A percentile compares a stretch with the other conserved stretches of the same genome.
These are phyloP conservation scores for Coprinopsis strossmayeri DNA, from an alignment of 768 basidiomycete genomes.

Conservation along the genomic window DNA sequence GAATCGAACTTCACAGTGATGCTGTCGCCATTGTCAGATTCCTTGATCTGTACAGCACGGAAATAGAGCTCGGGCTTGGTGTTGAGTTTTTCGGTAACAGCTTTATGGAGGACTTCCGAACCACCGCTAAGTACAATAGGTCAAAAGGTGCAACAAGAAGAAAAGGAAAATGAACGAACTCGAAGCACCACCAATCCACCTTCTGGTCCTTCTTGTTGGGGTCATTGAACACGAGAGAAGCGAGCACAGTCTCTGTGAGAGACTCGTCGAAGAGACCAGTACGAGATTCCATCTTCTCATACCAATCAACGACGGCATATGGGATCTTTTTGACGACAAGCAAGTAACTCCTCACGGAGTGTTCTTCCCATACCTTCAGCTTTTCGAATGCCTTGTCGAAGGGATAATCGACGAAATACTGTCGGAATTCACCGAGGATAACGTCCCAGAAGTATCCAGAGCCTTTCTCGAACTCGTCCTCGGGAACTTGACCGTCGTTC, in stretches of 20 bases:
- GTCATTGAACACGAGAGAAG: conserved; percentile 11
- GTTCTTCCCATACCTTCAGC: conserved; percentile 9
- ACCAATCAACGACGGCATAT: conserved; percentile 13
- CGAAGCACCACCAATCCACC: conserved; percentile 14
- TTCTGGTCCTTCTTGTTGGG: conserved; percentile 1
- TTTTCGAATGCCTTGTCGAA: conserved; percentile 12
- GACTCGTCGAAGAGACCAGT: conserved; percentile 13
- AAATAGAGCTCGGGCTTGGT: conserved; percentile 6
- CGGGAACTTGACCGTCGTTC: background rate
- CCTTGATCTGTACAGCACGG: conserved; percentile 6
- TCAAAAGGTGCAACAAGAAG: background rate
- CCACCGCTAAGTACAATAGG: conserved; percentile 12
- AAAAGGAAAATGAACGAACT: conserved; percentile 10
- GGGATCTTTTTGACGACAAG: conserved; percentile 6
- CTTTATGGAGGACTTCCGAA: conserved; percentile 13
- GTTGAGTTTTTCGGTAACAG: conserved; percentile 9
- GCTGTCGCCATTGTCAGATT: background rate
- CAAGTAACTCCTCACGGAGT: conserved; percentile 13
- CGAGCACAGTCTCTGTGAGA: conserved; percentile 16
- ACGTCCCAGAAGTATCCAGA: conserved; percentile 3
- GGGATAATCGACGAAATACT: conserved; percentile 11
- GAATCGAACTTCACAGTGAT: conserved; percentile 12
- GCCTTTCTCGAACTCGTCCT: conserved; percentile 2
- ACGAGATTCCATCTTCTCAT: conserved; percentile 15
- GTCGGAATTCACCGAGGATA: conserved; percentile 1